Evolutionary conservation across 805 yeast genomes (phyloP).

Genomic region (Zygotorulaspora florentina): DNA sequence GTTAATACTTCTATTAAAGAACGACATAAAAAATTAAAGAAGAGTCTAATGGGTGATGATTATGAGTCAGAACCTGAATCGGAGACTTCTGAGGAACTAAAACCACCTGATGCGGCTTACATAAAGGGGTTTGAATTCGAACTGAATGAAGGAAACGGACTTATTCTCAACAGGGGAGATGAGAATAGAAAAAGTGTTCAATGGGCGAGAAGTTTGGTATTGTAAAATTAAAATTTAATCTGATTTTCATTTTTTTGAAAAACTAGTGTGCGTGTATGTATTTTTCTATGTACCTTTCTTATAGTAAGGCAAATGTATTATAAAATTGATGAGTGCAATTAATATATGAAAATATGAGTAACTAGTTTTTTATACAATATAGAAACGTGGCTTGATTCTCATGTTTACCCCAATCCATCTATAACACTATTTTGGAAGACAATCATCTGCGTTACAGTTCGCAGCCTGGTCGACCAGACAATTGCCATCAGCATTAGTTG

Average conservation of each 20-base stretch:
- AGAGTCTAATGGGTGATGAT: constrained; percentile 20
- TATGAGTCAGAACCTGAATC: constrained; percentile 11
- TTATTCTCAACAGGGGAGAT: not conserved
- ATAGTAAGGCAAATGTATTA: not conserved
- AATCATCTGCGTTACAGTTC: constrained; percentile 46
- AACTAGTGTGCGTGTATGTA: too few relatives aligned
- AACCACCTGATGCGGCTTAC: constrained; percentile 26
- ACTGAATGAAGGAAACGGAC: not conserved
- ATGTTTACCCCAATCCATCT: too few relatives aligned
- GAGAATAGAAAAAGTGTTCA: not conserved
- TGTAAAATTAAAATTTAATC: not conserved
- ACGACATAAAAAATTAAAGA: constrained; percentile 20
- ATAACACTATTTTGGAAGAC: constrained; percentile 30
- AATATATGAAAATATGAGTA: too few relatives aligned
- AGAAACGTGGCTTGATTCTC: too few relatives aligned
- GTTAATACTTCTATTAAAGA: constrained; percentile 27
- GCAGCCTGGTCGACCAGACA: constrained; percentile 52
- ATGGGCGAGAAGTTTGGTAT: constrained; percentile 1
- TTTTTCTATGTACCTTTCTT: too few relatives aligned
- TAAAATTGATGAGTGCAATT: not conserved
- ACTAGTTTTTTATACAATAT: too few relatives aligned
- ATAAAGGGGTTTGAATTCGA: constrained; percentile 30
- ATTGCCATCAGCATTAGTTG: constrained; percentile 32
- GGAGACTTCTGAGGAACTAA: constrained; percentile 2
- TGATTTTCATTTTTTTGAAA: too few relatives aligned